Percentiles rank a stretch among this genome's conserved stretches.
These are phyloP conservation scores for Calocybe cyanea DNA, from an alignment of 768 basidiomycete genomes.

Conservation along the genomic window DNA sequence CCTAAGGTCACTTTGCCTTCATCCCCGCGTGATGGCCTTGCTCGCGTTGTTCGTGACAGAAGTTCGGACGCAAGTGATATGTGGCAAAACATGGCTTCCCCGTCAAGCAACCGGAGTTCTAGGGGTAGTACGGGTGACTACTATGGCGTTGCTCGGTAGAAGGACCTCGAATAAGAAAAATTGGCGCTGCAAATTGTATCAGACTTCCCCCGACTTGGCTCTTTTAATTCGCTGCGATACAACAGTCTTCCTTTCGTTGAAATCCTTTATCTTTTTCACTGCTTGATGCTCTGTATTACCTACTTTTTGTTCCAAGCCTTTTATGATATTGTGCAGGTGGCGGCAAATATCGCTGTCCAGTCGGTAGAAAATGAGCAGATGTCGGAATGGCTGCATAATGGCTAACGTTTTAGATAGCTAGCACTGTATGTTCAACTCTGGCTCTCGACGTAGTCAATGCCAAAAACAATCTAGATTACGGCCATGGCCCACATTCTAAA, in stretches of 20 bases:
- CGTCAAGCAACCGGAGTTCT: slow-evolving; percentile 10
- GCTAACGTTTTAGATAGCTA: slow-evolving; percentile 3
- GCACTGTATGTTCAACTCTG: too few species aligned
- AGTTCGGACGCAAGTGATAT: background rate
- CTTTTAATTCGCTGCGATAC: background rate
- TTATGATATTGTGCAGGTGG: background rate
- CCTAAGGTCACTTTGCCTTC: slow-evolving; percentile 15
- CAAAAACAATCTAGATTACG: too few species aligned
- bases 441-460: too few species aligned
- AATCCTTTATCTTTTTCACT: background rate
- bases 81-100: slow-evolving; percentile 4
- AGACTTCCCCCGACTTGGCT: too few species aligned
- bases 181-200: too few species aligned
- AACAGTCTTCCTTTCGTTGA: slow-evolving; percentile 1
- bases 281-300: slow-evolving; percentile 5
- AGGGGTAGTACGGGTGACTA: slow-evolving; percentile 20
- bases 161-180: too few species aligned
- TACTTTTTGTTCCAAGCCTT: background rate
- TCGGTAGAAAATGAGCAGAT: background rate
- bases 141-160: slow-evolving; percentile 25
- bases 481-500: slow-evolving; percentile 4
- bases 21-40: slow-evolving; percentile 17
- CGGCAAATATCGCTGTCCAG: background rate
- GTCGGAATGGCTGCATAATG: background rate
- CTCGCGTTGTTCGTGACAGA: slow-evolving; percentile 1